Evolutionary conservation across 208 protist species (phyloP).

Genomic region (Leptomonas seymouri): DNA sequence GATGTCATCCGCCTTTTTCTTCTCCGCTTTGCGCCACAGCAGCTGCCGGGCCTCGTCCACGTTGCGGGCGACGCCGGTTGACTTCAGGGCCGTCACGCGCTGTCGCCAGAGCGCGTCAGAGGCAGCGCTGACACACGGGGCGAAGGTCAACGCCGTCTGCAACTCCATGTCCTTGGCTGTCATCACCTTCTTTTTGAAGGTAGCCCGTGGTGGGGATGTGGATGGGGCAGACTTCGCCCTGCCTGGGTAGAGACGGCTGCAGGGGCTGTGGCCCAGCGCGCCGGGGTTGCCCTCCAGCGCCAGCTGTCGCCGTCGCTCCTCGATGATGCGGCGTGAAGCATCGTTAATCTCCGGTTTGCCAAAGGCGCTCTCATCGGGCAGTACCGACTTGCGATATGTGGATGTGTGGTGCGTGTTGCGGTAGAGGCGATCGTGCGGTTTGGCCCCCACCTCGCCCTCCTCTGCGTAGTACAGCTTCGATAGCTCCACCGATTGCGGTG

Average conservation of each 20-base stretch:
- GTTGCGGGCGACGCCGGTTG: constrained; percentile 42
- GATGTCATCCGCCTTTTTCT: constrained; percentile 46
- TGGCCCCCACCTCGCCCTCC: constrained; percentile 16
- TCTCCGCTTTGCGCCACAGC: constrained; percentile 65
- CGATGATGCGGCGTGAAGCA: constrained; percentile 50
- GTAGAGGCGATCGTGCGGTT: constrained; percentile 58
- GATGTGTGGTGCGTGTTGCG: constrained; percentile 35
- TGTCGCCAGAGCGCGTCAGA: constrained; percentile 60
- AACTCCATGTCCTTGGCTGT: constrained; percentile 42
- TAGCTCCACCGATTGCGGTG: constrained; percentile 42
- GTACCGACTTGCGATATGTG: constrained; percentile 28
- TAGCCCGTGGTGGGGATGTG: background rate
- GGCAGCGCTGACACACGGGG: constrained; percentile 39
- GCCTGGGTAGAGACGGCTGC: constrained; percentile 28
- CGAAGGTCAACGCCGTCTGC: constrained; percentile 48
- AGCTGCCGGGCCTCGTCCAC: constrained; percentile 52
- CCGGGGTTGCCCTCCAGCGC: constrained; percentile 18
- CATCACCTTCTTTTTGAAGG: constrained; percentile 39
- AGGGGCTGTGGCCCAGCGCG: constrained; percentile 24
- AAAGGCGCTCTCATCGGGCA: constrained; percentile 1
- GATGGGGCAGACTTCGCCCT: background rate
- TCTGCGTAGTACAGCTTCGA: constrained; percentile 51
- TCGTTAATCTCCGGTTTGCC: constrained; percentile 43
- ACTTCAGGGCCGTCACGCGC: constrained; percentile 46
- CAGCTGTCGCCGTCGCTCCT: constrained; percentile 35